These are phyloP conservation scores for Wallacemonas rigidus DNA, from an alignment of 208 protist genomes.

Conservation along the genomic window DNA sequence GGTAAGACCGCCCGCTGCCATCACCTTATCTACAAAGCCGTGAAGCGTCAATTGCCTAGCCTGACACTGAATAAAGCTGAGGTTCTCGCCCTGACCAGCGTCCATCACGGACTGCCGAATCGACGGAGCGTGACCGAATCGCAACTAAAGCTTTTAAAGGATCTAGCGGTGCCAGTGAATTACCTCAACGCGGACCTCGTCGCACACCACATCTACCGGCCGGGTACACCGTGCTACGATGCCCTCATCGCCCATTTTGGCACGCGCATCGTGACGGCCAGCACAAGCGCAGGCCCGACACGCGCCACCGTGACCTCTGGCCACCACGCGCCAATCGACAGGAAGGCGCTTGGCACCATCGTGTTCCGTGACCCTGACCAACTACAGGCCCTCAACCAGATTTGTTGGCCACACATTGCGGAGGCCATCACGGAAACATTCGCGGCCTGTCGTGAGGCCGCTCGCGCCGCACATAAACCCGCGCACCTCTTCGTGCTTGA, in stretches of 20 bases:
- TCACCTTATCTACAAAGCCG: conserved; percentile 44
- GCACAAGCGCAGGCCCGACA: no score
- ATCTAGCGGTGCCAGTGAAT: conserved; percentile 25
- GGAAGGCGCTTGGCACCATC: conserved; percentile 44
- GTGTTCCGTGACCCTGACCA: conserved; percentile 55
- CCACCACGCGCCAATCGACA: conserved; percentile 37
- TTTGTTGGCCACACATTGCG: conserved; percentile 78
- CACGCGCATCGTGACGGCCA: conserved; percentile 34
- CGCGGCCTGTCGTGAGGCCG: conserved; percentile 9
- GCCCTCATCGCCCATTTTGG: conserved; percentile 64
- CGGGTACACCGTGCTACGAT: conserved; percentile 69
- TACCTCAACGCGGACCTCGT: conserved; percentile 71
- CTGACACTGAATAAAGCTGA: background rate
- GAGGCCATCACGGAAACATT: conserved; percentile 43
- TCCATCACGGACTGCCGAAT: background rate
- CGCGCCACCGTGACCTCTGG: no score
- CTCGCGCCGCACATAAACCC: conserved; percentile 2
- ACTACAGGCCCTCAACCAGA: conserved; percentile 52
- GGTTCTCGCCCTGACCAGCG: background rate
- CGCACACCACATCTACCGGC: conserved; percentile 71
- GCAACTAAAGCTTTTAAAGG: background rate
- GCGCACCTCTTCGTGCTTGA: conserved; percentile 64
- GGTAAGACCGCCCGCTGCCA: conserved; percentile 74
- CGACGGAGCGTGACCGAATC: background rate
- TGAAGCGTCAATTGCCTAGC: conserved; percentile 6